Base-by-base conservation (phyloP, 768 basidiomycete genomes). In the Macrolepiota albuminosa region DNA sequence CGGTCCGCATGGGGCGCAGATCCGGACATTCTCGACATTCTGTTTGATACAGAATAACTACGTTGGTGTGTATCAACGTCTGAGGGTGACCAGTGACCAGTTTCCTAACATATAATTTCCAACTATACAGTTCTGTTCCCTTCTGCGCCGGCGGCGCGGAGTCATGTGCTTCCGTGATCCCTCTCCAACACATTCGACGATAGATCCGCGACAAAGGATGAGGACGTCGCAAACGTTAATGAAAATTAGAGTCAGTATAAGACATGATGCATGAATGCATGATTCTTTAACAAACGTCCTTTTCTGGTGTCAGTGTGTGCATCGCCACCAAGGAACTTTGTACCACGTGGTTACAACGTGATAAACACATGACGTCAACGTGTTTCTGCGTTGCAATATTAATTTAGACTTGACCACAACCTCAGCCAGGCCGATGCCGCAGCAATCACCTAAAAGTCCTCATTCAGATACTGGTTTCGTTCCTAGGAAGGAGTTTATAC, bases 401-500 rank as follows among this genome's bases (percentile, higher is more conserved):
- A 33, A 24, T 45, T 52, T 53, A 24, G 21, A 24, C 53, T 54
- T 47, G 43, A 58, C 42, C 39, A 46, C 49, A 34, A 33, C 42
- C 34, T 52, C 51, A 14, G n/a, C 49, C 43, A 37, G 45, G 49
- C 56, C 47, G 34, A 60, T 57, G 61, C 56, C 58, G 62, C 67
- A 56, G 62, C 65, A 63, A 54, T 65, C 50, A 33, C 42, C 60
- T 29, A 29, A 29, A 39, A 54, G 6, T 40, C 16, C 50, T 59
- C 56, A 76, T 61, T 65, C 80, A 57, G 81, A 82, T 54, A 70
- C 78, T 63, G 75, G 78, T 56, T 87, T 91, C 63, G 78, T 78
- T 39, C 89, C 90, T 24, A 74, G 89, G 67, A 86, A 83, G 68
- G 89, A 91, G 72, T 91, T 91, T 70, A 73, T 87, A 60, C 83